Conservation (phyloP, 805 yeast genomes). For the Wickerhamomyces xylosicus region DNA sequence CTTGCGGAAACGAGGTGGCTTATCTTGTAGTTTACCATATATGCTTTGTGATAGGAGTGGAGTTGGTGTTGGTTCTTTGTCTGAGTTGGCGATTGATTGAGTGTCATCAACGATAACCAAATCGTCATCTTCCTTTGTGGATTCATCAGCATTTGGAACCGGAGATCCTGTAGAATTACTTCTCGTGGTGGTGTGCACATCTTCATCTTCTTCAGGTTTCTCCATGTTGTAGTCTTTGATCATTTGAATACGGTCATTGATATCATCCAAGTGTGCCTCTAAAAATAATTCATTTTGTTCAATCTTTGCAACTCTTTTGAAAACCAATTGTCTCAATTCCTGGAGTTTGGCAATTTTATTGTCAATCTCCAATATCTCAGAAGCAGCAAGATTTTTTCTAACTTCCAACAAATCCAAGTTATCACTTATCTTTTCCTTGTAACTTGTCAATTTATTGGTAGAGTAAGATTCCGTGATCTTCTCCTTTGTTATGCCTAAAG, state of each 20-base stretch:
- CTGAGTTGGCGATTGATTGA: conserved; percentile 3
- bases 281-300: conserved; percentile 52
- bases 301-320: conserved; percentile 46
- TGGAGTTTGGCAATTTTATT: conserved; percentile 41
- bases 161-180: no score
- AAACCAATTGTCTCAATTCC: conserved; percentile 38
- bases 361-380: conserved; percentile 59
- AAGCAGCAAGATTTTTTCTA: conserved; percentile 52
- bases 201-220: conserved; percentile 16
- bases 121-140: conserved; percentile 2
- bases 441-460: conserved; percentile 25
- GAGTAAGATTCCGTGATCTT: conserved; percentile 33
- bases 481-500: conserved; percentile 30
- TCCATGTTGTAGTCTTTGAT: conserved; percentile 30
- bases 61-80: conserved; percentile 3
- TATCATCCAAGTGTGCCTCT: conserved; percentile 35
- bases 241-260: conserved; percentile 33
- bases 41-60: conserved; percentile 32
- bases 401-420: conserved; percentile 47
- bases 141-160: no score
- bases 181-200: no score
- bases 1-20: conserved; percentile 22
- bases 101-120: conserved; percentile 8
- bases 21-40: conserved; percentile 30
- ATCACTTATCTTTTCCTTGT: conserved; percentile 30